Percentiles rank a stretch among this genome's conserved stretches.
Evolutionary conservation across 192 early-diverging fungal species (phyloP).

Genomic region (Podila horticola): DNA sequence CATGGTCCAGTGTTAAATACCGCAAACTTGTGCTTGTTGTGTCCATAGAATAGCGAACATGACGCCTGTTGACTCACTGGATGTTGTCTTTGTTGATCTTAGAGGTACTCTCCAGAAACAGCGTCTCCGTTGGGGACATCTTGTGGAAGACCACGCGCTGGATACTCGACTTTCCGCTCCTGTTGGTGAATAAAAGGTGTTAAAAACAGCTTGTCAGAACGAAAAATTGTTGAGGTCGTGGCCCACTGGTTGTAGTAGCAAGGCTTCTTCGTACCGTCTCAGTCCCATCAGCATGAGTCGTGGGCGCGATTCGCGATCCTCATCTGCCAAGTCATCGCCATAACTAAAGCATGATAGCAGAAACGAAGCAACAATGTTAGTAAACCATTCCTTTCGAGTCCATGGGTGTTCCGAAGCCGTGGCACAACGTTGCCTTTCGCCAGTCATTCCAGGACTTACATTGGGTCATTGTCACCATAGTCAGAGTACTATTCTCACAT

Average conservation of each 20-base stretch:
- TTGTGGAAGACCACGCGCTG: slow-evolving; percentile 89
- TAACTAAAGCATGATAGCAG: slow-evolving; percentile 15
- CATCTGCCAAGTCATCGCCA: slow-evolving; percentile 49
- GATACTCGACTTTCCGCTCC: slow-evolving; percentile 89
- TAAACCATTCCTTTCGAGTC: neutral
- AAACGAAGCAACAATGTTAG: neutral
- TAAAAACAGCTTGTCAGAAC: too few relatives aligned
- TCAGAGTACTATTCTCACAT: slow-evolving; percentile 32
- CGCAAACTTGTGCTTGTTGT: neutral
- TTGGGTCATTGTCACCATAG: slow-evolving; percentile 51
- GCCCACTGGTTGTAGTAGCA: neutral
- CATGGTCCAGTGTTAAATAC: neutral
- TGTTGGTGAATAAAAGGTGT: slow-evolving; percentile 22
- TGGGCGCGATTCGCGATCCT: slow-evolving; percentile 51
- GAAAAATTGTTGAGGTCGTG: neutral
- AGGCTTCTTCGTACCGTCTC: slow-evolving; percentile 21
- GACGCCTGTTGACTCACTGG: slow-evolving; percentile 24
- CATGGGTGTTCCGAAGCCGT: neutral
- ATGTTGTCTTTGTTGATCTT: slow-evolving; percentile 78
- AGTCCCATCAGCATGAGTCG: slow-evolving; percentile 51
- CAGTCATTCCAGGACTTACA: slow-evolving; percentile 14
- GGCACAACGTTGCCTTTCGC: neutral
- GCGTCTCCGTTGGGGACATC: slow-evolving; percentile 87
- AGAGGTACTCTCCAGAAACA: slow-evolving; percentile 84
- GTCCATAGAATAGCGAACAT: neutral